These are phyloP conservation scores for Nicotiana knightiana DNA, from an alignment of 257 asterid genomes.

Conservation along the genomic window DNA sequence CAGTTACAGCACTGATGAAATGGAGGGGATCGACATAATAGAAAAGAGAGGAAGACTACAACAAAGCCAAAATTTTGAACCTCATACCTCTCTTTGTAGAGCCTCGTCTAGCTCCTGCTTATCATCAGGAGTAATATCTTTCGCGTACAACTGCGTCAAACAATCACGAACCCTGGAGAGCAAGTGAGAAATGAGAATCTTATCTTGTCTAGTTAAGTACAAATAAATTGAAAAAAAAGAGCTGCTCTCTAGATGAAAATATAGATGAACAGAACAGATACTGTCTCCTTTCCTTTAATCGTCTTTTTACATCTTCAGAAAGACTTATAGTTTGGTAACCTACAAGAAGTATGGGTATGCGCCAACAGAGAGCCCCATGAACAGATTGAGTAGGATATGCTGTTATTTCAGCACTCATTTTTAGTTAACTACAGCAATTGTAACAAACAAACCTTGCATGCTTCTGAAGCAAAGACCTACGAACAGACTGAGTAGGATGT, in stretches of 20 bases:
- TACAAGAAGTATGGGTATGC: neutral
- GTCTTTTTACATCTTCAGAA: neutral
- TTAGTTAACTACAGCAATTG: neutral
- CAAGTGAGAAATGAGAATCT: neutral
- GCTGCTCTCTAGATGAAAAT: neutral
- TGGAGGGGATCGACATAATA: neutral
- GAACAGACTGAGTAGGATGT: conserved; percentile 95
- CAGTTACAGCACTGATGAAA: neutral
- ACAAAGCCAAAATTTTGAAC: neutral
- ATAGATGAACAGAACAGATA: neutral
- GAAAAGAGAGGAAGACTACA: neutral
- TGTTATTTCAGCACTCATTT: neutral
- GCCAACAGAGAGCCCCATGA: neutral
- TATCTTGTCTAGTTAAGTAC: neutral
- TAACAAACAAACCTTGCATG: conserved; percentile 79
- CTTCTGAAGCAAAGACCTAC: conserved; percentile 91
- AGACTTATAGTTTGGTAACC: neutral
- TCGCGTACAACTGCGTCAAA: conserved; percentile 70
- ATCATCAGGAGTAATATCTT: conserved; percentile 89
- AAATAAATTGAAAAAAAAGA: neutral
- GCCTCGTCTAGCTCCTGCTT: conserved; percentile 97
- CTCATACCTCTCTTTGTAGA: conserved; percentile 79
- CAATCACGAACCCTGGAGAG: conserved; percentile 67
- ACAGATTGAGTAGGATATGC: neutral
- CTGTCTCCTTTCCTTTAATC: neutral